phyloP scores from a whole-genome alignment of 2,329 filamentous ascomycete genomes.

The Sclerotinia minor region DNA sequence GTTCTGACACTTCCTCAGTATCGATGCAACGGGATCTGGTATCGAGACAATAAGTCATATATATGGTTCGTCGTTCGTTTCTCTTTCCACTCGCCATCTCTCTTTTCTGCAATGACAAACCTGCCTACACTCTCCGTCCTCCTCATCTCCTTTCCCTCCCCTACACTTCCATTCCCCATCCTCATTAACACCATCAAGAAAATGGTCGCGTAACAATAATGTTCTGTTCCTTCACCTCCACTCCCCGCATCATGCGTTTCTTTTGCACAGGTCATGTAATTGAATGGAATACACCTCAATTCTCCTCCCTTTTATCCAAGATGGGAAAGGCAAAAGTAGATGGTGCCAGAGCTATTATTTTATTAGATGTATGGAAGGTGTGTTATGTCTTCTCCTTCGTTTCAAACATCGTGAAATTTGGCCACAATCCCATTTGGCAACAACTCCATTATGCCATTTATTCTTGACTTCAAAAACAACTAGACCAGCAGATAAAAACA shows the following conservation, averaged over 20 bases:
- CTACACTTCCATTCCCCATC: neutral
- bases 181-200: slow-evolving; percentile 52
- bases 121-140: neutral
- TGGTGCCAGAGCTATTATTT: slow-evolving; percentile 60
- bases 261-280: slow-evolving; percentile 61
- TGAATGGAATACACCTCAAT: slow-evolving; percentile 57
- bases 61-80: slow-evolving; percentile 1
- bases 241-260: slow-evolving; percentile 63
- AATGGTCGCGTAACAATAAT: slow-evolving; percentile 74
- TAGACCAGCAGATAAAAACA: neutral
- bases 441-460: too few relatives aligned
- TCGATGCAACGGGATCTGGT: slow-evolving; percentile 17
- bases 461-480: neutral
- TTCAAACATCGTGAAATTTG: too few relatives aligned
- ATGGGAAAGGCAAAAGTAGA: slow-evolving; percentile 49
- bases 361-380: slow-evolving; percentile 55
- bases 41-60: slow-evolving; percentile 25
- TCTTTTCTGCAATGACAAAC: too few relatives aligned
- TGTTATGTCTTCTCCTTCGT: too few relatives aligned
- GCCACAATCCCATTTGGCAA: too few relatives aligned
- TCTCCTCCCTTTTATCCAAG: slow-evolving; percentile 46
- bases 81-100: neutral
- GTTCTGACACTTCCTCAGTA: neutral
- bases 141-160: too few relatives aligned
- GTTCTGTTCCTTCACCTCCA: slow-evolving; percentile 65